These are phyloP conservation scores for Pythium monospermum DNA, from an alignment of 352 stramenopile genomes.

Conservation along the genomic window DNA sequence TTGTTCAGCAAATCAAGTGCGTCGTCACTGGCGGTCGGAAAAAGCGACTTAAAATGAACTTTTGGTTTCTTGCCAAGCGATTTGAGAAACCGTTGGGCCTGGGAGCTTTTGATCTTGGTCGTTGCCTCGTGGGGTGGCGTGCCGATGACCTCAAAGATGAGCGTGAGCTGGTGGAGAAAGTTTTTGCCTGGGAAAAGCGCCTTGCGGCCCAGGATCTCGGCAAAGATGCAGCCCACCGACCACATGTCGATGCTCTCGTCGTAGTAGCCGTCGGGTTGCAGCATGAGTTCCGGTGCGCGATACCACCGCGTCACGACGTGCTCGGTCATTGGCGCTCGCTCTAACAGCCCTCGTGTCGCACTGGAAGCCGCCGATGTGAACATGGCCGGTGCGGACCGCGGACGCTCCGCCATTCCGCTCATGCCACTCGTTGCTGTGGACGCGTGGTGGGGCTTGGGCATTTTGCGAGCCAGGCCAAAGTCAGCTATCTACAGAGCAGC, in stretches of 20 bases:
- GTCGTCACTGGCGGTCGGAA: slow-evolving; percentile 43
- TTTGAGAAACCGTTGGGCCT: slow-evolving; percentile 67
- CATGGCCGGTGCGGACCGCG: slow-evolving; percentile 39
- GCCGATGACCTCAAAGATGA: slow-evolving; percentile 78
- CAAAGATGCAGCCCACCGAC: slow-evolving; percentile 83
- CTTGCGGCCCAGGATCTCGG: slow-evolving; percentile 71
- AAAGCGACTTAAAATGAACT: slow-evolving; percentile 46
- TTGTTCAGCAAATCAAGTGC: slow-evolving; percentile 60
- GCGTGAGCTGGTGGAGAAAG: slow-evolving; percentile 70
- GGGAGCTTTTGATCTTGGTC: slow-evolving; percentile 58
- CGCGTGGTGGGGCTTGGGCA: slow-evolving; percentile 23
- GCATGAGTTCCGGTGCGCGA: slow-evolving; percentile 88
- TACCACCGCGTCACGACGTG: slow-evolving; percentile 91
- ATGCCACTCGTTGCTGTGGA: background rate
- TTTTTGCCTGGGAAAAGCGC: slow-evolving; percentile 75
- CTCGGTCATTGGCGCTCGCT: slow-evolving; percentile 64
- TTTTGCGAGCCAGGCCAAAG: slow-evolving; percentile 67
- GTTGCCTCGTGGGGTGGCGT: slow-evolving; percentile 41
- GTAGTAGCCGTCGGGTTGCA: slow-evolving; percentile 85
- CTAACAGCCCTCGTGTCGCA: slow-evolving; percentile 1
- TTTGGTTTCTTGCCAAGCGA: slow-evolving; percentile 53
- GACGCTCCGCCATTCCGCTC: slow-evolving; percentile 22
- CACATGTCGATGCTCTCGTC: slow-evolving; percentile 90
- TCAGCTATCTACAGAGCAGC: slow-evolving; percentile 43
- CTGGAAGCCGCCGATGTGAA: slow-evolving; percentile 9